Conservation (phyloP, 176 grass and related monocot genomes). For the Eragrostis nindensis region DNA sequence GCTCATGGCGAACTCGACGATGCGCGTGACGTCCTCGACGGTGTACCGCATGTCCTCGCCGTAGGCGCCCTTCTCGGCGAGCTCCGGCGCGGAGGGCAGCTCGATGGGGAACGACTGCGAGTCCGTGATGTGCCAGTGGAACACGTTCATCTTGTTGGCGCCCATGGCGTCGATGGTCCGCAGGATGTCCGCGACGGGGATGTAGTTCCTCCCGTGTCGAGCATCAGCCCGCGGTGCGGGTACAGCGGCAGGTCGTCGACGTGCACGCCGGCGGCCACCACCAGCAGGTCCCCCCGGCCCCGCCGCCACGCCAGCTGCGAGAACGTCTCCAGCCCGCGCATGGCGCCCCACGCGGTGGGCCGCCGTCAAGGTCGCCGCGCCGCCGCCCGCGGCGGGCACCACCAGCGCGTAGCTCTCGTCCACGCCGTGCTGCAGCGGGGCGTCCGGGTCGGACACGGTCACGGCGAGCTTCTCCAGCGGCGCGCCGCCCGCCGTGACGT, state of each 20-base stretch:
- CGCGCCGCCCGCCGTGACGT: slow-evolving; percentile 22
- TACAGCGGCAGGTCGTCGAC: slow-evolving; percentile 71
- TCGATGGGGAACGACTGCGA: slow-evolving; percentile 91
- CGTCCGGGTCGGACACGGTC: slow-evolving; percentile 53
- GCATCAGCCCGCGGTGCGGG: slow-evolving; percentile 76
- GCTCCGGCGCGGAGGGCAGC: slow-evolving; percentile 67
- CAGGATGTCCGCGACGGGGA: slow-evolving; percentile 73
- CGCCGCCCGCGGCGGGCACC: slow-evolving; percentile 33
- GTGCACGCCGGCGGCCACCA: slow-evolving; percentile 57
- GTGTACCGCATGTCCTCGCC: slow-evolving; percentile 72
- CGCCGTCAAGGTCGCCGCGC: slow-evolving; percentile 48
- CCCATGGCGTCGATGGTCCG: slow-evolving; percentile 86
- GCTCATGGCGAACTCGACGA: slow-evolving; percentile 68
- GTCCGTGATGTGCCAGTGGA: slow-evolving; percentile 99
- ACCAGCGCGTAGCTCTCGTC: slow-evolving; percentile 81
- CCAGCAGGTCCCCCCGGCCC: neutral
- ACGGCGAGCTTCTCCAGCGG: slow-evolving; percentile 46
- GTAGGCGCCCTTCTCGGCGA: slow-evolving; percentile 76
- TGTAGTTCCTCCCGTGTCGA: slow-evolving; percentile 78
- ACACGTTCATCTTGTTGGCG: slow-evolving; percentile 95
- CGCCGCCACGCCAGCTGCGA: slow-evolving; percentile 69
- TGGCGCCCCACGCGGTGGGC: slow-evolving; percentile 85
- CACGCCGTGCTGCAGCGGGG: slow-evolving; percentile 64
- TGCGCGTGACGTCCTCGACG: slow-evolving; percentile 56
- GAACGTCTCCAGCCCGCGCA: slow-evolving; percentile 87